Evolutionary conservation across 106 monocot genomes (phyloP).

Genomic region (Platanthera guangdongensis): DNA sequence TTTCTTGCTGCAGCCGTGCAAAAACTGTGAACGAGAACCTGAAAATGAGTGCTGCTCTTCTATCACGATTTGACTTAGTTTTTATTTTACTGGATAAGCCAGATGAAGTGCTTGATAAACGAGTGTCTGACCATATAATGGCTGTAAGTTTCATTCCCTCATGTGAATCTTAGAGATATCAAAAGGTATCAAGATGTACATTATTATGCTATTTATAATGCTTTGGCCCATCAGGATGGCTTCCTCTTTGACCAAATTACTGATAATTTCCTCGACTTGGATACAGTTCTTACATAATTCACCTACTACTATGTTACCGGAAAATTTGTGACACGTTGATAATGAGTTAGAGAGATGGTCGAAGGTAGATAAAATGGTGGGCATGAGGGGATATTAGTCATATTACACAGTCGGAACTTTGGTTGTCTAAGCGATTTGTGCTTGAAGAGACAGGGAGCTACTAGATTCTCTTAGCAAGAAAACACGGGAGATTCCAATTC

Average conservation of each 20-base stretch:
- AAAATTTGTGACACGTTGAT: no score
- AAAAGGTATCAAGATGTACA: neutral
- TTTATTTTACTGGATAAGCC: constrained; percentile 97
- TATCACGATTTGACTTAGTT: constrained; percentile 95
- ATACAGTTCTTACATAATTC: neutral
- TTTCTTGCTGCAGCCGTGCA: constrained; percentile 64
- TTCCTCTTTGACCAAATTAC: neutral
- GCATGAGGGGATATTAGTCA: no score
- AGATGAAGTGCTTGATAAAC: constrained; percentile 89
- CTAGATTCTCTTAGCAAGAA: no score
- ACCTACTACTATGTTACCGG: neutral
- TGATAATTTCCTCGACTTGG: neutral
- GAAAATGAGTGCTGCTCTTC: constrained; percentile 92
- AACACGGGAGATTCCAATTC: no score
- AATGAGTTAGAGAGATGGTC: no score
- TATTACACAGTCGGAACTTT: no score
- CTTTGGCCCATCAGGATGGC: neutral
- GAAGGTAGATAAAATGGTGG: no score
- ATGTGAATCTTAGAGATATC: neutral
- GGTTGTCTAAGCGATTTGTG: no score
- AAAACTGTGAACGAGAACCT: constrained; percentile 99
- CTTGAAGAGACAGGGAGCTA: no score
- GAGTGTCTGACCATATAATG: constrained; percentile 98
- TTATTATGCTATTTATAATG: neutral
- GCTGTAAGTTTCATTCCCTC: constrained; percentile 58